Base-by-base conservation (phyloP, 371 early-diverging fungal species). In the Mucor circinelloides region DNA sequence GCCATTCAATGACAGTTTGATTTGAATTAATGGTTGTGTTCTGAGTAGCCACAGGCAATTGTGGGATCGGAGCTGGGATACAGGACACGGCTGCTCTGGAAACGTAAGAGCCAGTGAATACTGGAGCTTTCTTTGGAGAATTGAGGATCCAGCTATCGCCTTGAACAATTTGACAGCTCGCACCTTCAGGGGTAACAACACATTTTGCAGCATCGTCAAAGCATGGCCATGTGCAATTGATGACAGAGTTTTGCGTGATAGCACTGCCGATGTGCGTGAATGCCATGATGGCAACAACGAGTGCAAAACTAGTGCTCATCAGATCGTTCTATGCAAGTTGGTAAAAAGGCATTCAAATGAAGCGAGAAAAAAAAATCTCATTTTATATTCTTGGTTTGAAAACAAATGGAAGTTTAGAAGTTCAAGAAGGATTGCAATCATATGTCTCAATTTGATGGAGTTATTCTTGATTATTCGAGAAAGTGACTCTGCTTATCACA, bases 191-290 rank as follows among this genome's bases (percentile, higher is more conserved):
- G 15, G 64, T 64, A 2, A 69, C 21, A 21, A 64, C 30, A 28
- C 69, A 69, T 13, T 13, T 31, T 23, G 64, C 50, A 8, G 15
- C 13, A 12, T 6, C 21, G 17, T 40, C 21, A 13, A 55, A 54
- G 27, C 69, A 69, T 19, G 69, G 69, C 69, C 69, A 69, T 32
- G 69, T 27, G 31, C 69, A 69, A 55, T 69, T 64, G 17, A 69
- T 64, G 1, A 67, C n/a, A 2, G 44, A 42, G 30, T 46, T 46
- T 9, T 46, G 21, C 1, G 21, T 17, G 17, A 40, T 21, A 21
- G 46, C 46, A 46, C 10, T 9, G 21, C 10, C 9, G 21, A 21
- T 19, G 19, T n/a, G 21, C 1, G 19, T 8, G 2, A 9, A 21
- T 46, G 9, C 21, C 19, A 46, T 5, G 3, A 46, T 10, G 8